A percentile compares a stretch with the other conserved stretches of the same genome.
These are phyloP conservation scores for Digitaria exilis DNA, from an alignment of 202 grass and related monocot genomes.

Conservation along the genomic window DNA sequence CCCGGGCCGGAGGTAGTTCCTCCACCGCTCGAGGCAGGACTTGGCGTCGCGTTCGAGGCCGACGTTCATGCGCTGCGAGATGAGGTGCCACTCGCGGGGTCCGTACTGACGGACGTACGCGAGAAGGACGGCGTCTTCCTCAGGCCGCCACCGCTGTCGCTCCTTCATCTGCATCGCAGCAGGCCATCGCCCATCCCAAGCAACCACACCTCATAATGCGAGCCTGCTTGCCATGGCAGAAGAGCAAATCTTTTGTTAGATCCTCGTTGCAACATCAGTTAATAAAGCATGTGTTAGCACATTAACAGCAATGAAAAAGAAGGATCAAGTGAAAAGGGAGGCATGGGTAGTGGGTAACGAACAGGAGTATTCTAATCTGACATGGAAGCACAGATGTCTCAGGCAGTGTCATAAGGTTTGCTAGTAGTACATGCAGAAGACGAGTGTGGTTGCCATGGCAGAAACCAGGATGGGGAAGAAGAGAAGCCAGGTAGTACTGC, in stretches of 20 bases:
- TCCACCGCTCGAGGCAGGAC: slow-evolving; percentile 97
- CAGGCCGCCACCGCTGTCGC: slow-evolving; percentile 91
- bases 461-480: not conserved
- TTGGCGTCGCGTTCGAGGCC: slow-evolving; percentile 86
- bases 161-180: slow-evolving; percentile 76
- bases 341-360: too few relatives aligned
- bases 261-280: too few relatives aligned
- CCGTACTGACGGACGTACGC: slow-evolving; percentile 91
- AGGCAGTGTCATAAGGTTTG: not conserved
- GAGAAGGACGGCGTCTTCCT: slow-evolving; percentile 89
- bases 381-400: too few relatives aligned
- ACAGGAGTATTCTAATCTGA: too few relatives aligned
- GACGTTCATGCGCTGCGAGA: slow-evolving; percentile 92
- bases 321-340: too few relatives aligned
- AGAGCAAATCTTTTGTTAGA: too few relatives aligned
- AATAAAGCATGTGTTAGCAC: too few relatives aligned
- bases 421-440: not conserved
- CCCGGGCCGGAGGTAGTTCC: slow-evolving; percentile 90
- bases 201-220: slow-evolving; percentile 58
- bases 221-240: too few relatives aligned
- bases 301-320: too few relatives aligned
- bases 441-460: not conserved
- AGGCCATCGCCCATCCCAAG: slow-evolving; percentile 64
- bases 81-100: slow-evolving; percentile 88
- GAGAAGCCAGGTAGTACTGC: not conserved